Evolutionary conservation across 177 flowering plant genomes (phyloP).

Genomic region (Vitis hybrid): DNA sequence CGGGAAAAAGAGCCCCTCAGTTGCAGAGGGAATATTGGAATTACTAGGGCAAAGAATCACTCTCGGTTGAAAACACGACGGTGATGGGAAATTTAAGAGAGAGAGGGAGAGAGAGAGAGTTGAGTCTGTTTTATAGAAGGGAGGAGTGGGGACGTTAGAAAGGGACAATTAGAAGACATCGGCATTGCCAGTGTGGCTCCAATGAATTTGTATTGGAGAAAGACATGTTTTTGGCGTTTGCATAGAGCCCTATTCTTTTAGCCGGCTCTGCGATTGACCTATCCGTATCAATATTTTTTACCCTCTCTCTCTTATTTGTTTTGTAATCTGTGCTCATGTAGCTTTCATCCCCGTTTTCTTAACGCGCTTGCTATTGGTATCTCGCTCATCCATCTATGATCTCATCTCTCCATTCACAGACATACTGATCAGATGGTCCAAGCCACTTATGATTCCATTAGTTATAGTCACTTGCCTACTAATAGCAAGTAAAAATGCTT

Average conservation of each 20-base stretch:
- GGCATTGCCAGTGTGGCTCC: constrained; percentile 25
- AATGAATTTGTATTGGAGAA: constrained; percentile 15
- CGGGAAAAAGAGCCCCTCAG: too few species aligned
- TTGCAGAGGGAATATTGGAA: not conserved
- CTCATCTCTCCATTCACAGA: too few species aligned
- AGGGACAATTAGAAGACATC: constrained; percentile 26
- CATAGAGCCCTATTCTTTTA: constrained; percentile 13
- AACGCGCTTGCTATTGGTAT: constrained; percentile 5
- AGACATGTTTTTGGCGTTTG: constrained; percentile 27
- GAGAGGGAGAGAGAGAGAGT: constrained; percentile 1
- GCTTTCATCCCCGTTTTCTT: constrained; percentile 8
- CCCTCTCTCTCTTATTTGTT: not conserved
- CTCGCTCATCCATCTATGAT: not conserved
- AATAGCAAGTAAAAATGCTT: too few species aligned
- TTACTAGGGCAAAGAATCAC: not conserved
- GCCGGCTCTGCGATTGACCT: constrained; percentile 32
- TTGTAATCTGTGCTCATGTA: not conserved
- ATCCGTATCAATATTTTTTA: not conserved
- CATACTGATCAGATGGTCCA: too few species aligned
- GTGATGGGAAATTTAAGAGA: constrained; percentile 1
- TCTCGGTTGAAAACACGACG: not conserved
- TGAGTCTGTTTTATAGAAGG: constrained; percentile 7
- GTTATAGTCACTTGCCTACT: too few species aligned
- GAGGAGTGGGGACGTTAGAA: not conserved
- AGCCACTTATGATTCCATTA: not conserved